Conservation (phyloP, 1,284 basidiomycete genomes). For the Fomitopsis pinicola region DNA sequence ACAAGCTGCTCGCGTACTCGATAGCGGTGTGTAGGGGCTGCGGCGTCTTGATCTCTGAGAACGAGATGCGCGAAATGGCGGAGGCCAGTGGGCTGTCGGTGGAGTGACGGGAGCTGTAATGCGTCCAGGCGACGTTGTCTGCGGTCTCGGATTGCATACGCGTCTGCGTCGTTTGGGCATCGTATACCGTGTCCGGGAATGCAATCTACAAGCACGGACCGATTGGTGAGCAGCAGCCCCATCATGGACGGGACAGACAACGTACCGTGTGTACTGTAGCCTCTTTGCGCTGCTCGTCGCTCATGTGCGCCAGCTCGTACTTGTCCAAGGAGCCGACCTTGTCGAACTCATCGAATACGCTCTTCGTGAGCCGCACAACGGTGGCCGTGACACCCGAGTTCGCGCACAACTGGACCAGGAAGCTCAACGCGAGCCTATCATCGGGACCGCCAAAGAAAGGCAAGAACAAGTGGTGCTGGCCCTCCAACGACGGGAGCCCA, state of each 20-base stretch:
- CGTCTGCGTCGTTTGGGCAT: constrained; percentile 34
- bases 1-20: constrained; percentile 25
- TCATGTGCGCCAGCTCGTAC: constrained; percentile 21
- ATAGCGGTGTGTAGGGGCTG: constrained; percentile 50
- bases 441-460: constrained; percentile 74
- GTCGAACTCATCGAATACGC: constrained; percentile 29
- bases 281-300: constrained; percentile 25
- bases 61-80: constrained; percentile 48
- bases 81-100: constrained; percentile 25
- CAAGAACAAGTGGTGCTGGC: constrained; percentile 49
- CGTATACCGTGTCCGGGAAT: constrained; percentile 45
- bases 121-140: constrained; percentile 35
- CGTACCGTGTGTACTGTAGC: constrained; percentile 33
- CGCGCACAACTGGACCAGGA: constrained; percentile 57
- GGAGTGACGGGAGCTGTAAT: constrained; percentile 33
- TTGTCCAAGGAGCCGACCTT: constrained; percentile 19
- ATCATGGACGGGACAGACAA: neutral
- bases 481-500: constrained; percentile 18
- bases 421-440: constrained; percentile 56
- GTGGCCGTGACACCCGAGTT: constrained; percentile 48
- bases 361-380: constrained; percentile 58
- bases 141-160: constrained; percentile 42
- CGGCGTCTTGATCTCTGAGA: constrained; percentile 47
- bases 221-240: neutral
- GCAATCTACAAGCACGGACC: constrained; percentile 16